Base-by-base conservation (phyloP, 164 flowering plant genomes). In the Chimonanthus praecox region DNA sequence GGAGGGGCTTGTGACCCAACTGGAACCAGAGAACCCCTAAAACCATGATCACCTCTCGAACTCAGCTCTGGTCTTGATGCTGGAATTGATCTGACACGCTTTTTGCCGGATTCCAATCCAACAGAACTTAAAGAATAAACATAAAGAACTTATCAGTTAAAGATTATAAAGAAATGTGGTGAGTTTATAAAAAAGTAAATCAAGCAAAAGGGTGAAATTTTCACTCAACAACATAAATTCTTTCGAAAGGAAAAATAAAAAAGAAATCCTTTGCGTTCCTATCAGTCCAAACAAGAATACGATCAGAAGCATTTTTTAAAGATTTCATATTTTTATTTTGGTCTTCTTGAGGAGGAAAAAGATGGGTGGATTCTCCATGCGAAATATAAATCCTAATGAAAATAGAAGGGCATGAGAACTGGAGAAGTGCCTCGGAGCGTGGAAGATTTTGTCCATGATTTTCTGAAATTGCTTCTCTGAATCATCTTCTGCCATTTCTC, bases 361-460 rank as follows among this genome's bases (percentile, higher is more conserved):
- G 33, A 33, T 33, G 33, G 33, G 33, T 33, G 2, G 33, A 33
- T 33, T 33, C 33, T 33, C 33, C 33, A 33, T 33, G 1, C 33
- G 33, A 33, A 33, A 33, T 33, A 33, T 33, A 33, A 33, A 33
- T 33, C 33, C 33, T 33, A 33, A 1, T 44, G 18, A 4, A 51
- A 33, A 44, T 47, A 54, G 20, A 21, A 47, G 10, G 54, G 54
- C 47, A 21, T 7, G 3, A 13, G 66, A 75, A 75, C 77, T 75
- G 68, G 72, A 10, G 70, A 68, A 43, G 11, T 60, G 64, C 47
- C 70, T 69, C 62, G 92, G 78, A 73, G 86, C 65, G 18, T 76
- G 75, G 78, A 89, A 86, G 76, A 92, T 92, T 81, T 86, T 92
- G 81, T 89, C 89, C 94, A 92, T 92, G 74, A 88, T 73, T 5